These are phyloP conservation scores for Podaxis mareebaensis DNA, from an alignment of 768 basidiomycete genomes.

Conservation along the genomic window DNA sequence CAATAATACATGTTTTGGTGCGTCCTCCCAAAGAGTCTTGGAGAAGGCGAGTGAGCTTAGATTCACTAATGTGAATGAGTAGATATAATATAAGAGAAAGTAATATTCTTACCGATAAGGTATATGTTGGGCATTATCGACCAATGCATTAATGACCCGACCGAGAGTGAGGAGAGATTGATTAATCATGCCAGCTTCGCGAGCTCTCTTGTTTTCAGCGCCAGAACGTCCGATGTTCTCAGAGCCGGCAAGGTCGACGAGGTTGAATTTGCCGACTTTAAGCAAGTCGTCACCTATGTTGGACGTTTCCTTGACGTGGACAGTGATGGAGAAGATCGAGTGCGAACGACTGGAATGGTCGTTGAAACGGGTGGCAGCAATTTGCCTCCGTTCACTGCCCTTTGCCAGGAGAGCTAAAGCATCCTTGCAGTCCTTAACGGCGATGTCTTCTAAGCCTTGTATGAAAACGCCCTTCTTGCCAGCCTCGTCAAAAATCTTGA, in stretches of 20 bases:
- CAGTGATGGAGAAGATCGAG: conserved; percentile 95
- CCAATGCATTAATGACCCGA: conserved; percentile 93
- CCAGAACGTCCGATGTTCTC: conserved; percentile 97
- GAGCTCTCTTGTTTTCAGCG: conserved; percentile 91
- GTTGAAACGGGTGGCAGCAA: conserved; percentile 96
- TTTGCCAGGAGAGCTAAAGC: conserved; percentile 84
- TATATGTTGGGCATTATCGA: conserved; percentile 88
- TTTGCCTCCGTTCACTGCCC: conserved; percentile 89
- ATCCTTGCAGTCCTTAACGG: conserved; percentile 80
- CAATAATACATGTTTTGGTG: conserved; percentile 97
- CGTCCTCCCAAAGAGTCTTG: conserved; percentile 99
- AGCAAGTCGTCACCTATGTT: conserved; percentile 83
- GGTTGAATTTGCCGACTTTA: conserved; percentile 92
- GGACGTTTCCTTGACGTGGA: conserved; percentile 86
- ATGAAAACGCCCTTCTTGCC: conserved; percentile 82
- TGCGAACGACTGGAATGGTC: conserved; percentile 97
- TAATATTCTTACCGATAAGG: conserved; percentile 75
- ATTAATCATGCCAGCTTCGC: conserved; percentile 99
- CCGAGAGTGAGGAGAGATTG: conserved; percentile 96
- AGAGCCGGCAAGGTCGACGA: conserved; percentile 96
- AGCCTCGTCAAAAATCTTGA: conserved; percentile 93
- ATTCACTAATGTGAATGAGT: conserved; percentile 60
- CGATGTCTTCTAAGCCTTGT: conserved; percentile 90
- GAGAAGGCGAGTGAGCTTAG: conserved; percentile 93
- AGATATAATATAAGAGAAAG: not conserved